Evolutionary conservation across 306 rosid species (phyloP).

Genomic region (Glycine soja): DNA sequence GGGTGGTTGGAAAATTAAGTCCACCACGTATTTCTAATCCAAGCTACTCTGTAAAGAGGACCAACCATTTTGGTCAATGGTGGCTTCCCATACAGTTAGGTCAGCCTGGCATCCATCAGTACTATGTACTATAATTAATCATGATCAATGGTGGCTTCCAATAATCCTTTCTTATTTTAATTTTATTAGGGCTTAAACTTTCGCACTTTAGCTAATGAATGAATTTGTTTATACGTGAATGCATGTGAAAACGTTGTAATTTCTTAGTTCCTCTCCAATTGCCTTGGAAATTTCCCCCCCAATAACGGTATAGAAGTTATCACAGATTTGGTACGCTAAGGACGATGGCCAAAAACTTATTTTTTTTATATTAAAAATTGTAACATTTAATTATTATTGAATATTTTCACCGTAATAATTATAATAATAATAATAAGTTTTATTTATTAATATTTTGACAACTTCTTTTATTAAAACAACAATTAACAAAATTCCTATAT

Average conservation of each 20-base stretch:
- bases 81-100: background rate
- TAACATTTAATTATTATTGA: no score
- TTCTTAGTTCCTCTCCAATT: no score
- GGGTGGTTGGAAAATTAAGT: constrained; percentile 49
- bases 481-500: background rate
- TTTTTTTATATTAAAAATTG: no score
- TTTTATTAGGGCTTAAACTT: background rate
- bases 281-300: no score
- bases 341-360: no score
- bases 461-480: background rate
- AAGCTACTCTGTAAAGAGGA: constrained; percentile 37
- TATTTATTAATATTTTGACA: background rate
- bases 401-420: no score
- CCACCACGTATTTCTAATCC: constrained; percentile 21
- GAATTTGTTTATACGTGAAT: background rate
- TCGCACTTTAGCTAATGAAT: background rate
- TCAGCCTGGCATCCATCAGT: constrained; percentile 29
- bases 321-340: no score
- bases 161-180: background rate
- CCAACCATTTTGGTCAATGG: constrained; percentile 35
- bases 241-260: background rate
- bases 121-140: constrained; percentile 11
- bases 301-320: no score
- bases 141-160: background rate
- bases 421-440: background rate